A percentile compares a stretch with the other conserved stretches of the same genome.
Evolutionary conservation across 805 yeast genomes (phyloP).

Genomic region (Pichia scutulata): DNA sequence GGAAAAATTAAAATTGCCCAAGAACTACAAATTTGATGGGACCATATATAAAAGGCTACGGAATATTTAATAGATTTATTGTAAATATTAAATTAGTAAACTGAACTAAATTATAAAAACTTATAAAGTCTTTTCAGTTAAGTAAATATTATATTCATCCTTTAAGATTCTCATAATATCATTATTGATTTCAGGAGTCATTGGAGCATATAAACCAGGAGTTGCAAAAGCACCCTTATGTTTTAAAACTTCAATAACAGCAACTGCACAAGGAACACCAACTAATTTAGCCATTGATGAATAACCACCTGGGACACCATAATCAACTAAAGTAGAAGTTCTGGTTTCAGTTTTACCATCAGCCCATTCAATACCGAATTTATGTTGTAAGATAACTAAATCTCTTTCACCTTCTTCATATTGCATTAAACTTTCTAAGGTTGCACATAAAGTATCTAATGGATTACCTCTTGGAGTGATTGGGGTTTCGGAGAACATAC

Average conservation of each 20-base stretch:
- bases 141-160: constrained; percentile 80
- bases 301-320: constrained; percentile 89
- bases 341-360: constrained; percentile 87
- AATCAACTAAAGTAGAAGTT: constrained; percentile 91
- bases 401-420: constrained; percentile 94
- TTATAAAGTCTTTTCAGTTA: constrained; percentile 75
- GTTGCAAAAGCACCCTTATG: constrained; percentile 53
- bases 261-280: constrained; percentile 98
- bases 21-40: too few species aligned
- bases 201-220: constrained; percentile 90
- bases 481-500: constrained; percentile 68
- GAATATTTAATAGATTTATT: not conserved
- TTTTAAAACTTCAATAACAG: constrained; percentile 74
- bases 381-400: constrained; percentile 91
- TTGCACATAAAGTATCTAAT: constrained; percentile 93
- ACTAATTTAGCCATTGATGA: constrained; percentile 98
- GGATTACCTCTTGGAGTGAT: constrained; percentile 91
- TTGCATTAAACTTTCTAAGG: constrained; percentile 93
- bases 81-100: not conserved
- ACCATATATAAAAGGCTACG: too few species aligned
- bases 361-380: constrained; percentile 95
- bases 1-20: too few species aligned
- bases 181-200: constrained; percentile 80
- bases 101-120: not conserved
- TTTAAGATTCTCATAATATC: constrained; percentile 88